Evolutionary conservation across 176 grass and related monocot genomes (phyloP).

Genomic region (Triticum turgidum): DNA sequence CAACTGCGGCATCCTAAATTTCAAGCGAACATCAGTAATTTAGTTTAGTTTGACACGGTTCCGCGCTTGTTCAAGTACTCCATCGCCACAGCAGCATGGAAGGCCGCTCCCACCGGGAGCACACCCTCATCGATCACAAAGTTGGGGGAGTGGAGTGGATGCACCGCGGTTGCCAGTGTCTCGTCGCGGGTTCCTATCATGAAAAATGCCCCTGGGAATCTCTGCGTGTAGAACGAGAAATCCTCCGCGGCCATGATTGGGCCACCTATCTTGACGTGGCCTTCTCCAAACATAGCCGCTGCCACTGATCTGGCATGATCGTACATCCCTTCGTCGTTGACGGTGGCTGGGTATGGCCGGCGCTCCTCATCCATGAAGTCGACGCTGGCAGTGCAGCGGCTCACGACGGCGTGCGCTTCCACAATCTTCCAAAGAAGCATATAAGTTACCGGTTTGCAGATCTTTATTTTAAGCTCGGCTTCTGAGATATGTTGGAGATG

Average conservation of each 20-base stretch:
- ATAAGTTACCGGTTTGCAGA: background rate
- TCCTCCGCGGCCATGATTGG: background rate
- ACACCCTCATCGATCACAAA: slow-evolving; percentile 2
- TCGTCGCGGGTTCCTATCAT: background rate
- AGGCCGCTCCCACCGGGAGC: background rate
- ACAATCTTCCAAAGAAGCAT: background rate
- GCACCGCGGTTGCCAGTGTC: background rate
- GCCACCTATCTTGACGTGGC: background rate
- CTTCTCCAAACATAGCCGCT: background rate
- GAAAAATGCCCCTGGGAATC: slow-evolving; percentile 5
- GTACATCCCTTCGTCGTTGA: background rate
- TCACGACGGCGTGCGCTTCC: background rate
- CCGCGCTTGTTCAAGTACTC: background rate
- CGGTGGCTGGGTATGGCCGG: slow-evolving; percentile 1
- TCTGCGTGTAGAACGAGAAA: background rate
- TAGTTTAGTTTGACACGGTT: background rate
- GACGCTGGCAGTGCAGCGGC: background rate
- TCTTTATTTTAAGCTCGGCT: background rate
- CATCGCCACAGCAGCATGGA: background rate
- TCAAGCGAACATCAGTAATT: background rate
- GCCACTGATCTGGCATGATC: background rate
- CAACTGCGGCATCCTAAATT: background rate
- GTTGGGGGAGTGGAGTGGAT: slow-evolving; percentile 1
- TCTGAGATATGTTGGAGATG: background rate
- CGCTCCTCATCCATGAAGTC: slow-evolving; percentile 9